A percentile compares a stretch with the other conserved stretches of the same genome.
phyloP scores from a whole-genome alignment of 169 alveolate genomes.

The Eimeria sp. region DNA sequence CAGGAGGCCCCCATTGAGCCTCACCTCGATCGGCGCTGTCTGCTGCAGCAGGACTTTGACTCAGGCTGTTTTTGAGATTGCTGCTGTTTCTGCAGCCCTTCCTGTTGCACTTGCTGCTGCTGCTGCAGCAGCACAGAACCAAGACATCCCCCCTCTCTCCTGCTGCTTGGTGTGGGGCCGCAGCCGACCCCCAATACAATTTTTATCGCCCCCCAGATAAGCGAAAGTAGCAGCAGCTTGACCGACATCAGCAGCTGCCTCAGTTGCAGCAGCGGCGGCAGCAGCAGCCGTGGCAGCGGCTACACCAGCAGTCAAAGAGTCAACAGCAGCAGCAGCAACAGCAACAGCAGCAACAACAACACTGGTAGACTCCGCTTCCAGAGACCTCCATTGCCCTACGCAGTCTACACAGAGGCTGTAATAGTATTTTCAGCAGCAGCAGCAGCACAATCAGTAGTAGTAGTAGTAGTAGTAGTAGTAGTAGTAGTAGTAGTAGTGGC shows the following conservation, averaged over 20 bases:
- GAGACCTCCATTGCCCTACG: background rate
- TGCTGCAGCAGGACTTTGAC: background rate
- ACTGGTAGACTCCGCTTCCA: background rate
- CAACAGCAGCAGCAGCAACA: slow-evolving; percentile 19
- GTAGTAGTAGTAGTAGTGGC: background rate
- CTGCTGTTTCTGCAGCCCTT: background rate
- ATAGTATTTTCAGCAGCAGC: background rate
- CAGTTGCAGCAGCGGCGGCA: background rate
- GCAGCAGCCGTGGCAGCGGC: background rate
- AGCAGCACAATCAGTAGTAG: background rate
- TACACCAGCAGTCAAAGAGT: background rate
- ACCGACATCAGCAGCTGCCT: background rate
- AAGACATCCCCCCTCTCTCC: background rate
- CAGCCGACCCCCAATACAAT: background rate
- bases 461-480: background rate
- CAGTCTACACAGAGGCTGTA: background rate
- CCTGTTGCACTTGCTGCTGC: background rate
- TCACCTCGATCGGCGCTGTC: background rate
- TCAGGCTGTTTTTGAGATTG: background rate
- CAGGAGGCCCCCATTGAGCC: background rate
- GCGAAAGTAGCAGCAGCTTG: background rate
- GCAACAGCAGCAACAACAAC: background rate
- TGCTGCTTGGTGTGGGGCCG: slow-evolving; percentile 51
- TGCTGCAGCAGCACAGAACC: background rate
- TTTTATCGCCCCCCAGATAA: background rate